Base-by-base conservation (phyloP, 305 asterid genomes). In the Fraxinus velutina region DNA sequence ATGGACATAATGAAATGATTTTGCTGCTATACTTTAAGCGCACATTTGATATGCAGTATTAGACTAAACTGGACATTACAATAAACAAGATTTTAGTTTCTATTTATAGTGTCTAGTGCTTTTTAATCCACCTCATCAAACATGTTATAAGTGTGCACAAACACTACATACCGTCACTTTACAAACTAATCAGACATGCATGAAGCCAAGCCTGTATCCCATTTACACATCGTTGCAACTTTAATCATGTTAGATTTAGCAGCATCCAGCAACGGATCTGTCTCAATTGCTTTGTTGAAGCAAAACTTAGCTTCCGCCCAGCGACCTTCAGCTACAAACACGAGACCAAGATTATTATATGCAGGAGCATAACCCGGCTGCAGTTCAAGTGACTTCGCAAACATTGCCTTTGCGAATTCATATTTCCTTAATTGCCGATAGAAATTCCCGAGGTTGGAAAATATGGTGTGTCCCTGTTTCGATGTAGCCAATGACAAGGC, bases 351-450 rank as follows among this genome's bases (percentile, higher is more conserved):
- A 88, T 96, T 96, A 89, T 96, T 96, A 79, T 94, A 96, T 13
- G 97, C 97, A 0, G 99, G 97, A 55, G 99, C 98, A 82, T 94
- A 96, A 36, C 99, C 98, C 21, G 99, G 98, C 80, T 87, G 90
- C 90, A 94, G 89, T 75, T 94, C 93, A 62, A 96, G 97, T 79
- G 99, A 92, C 91, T 92, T 96, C 17, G 94, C 90, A 73, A 92
- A 89, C 99, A 96, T 93, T 62, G 99, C 97, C 88, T 93, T 96
- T 17, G 99, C 96, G 8, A 77, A 78, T 76, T 91, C 92, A 22
- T 87, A 92, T 86, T 92, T 89, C 75, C 84, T 88, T 27, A 89
- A 84, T 85, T 96, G 99, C 74, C 98, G 88, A 76, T 91, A 96
- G 57, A 94, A 88, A 86, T 92, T 96, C 70, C 99, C 99, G 4